Conservation (phyloP, 179 eudicot genomes). For the Spinacia oleracea region DNA sequence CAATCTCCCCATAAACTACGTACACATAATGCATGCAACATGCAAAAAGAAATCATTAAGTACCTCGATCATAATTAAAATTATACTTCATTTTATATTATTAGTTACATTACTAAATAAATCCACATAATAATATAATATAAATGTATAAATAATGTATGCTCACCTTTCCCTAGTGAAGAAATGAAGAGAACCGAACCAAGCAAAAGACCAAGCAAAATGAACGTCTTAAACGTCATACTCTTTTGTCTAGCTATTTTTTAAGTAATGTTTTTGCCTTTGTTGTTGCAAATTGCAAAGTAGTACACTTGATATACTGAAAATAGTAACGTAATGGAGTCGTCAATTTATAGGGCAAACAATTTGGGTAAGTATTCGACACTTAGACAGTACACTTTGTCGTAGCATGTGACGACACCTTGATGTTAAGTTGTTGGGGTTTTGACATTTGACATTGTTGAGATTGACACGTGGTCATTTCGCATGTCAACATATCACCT, state of each 20-base stretch:
- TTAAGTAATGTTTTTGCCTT: background rate
- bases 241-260: too few species aligned
- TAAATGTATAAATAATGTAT: too few species aligned
- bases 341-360: constrained; percentile 16
- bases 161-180: constrained; percentile 4
- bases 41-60: background rate
- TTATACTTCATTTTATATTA: too few species aligned
- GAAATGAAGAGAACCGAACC: constrained; percentile 26
- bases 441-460: background rate
- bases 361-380: background rate
- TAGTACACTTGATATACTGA: background rate
- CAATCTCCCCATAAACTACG: background rate
- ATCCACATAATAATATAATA: background rate
- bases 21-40: background rate
- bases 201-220: constrained; percentile 31
- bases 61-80: too few species aligned
- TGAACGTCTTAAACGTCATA: constrained; percentile 26
- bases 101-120: too few species aligned
- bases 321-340: background rate
- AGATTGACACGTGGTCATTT: background rate
- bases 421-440: background rate
- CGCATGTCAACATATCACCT: background rate
- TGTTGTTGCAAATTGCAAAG: background rate
- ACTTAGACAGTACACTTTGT: background rate
- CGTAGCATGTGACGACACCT: background rate